Percentiles rank a stretch among this genome's conserved stretches.
Conservation (phyloP, 2,329 filamentous ascomycete genomes). For the Colletotrichum lentis region DNA sequence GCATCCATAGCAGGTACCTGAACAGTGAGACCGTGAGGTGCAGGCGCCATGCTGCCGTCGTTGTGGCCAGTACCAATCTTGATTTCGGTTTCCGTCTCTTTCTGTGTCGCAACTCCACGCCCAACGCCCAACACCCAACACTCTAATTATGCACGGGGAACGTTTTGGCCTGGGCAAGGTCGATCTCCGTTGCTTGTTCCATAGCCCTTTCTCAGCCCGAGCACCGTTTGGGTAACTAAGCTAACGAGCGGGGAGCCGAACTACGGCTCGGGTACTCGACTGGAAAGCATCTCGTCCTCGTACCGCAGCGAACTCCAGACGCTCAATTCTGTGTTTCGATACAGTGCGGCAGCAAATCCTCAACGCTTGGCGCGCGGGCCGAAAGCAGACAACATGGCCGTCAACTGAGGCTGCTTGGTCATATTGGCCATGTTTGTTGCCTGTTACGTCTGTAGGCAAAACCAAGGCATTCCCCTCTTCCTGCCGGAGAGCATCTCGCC, state of each 20-base stretch:
- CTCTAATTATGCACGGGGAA: constrained; percentile 18
- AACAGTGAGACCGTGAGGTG: background rate
- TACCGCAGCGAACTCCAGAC: background rate
- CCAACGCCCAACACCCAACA: constrained; percentile 16
- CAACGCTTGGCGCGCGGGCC: background rate
- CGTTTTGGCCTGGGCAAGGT: constrained; percentile 18
- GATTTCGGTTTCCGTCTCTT: background rate
- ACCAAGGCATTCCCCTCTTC: background rate
- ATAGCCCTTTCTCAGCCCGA: constrained; percentile 15
- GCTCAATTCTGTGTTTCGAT: background rate
- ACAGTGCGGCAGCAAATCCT: background rate
- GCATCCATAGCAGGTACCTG: background rate
- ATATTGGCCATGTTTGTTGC: no score
- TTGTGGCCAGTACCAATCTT: background rate
- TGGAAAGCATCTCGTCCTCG: background rate
- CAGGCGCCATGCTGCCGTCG: background rate
- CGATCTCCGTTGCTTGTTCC: constrained; percentile 30
- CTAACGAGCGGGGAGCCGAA: background rate
- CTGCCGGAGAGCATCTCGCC: background rate
- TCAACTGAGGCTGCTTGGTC: background rate
- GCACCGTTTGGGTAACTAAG: constrained; percentile 9
- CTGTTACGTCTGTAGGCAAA: background rate
- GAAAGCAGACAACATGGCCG: no score
- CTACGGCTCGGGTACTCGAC: background rate
- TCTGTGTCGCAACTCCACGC: constrained; percentile 8